Evolutionary conservation across 2,329 filamentous ascomycete species (phyloP).

Genomic region (Fusarium sp.): DNA sequence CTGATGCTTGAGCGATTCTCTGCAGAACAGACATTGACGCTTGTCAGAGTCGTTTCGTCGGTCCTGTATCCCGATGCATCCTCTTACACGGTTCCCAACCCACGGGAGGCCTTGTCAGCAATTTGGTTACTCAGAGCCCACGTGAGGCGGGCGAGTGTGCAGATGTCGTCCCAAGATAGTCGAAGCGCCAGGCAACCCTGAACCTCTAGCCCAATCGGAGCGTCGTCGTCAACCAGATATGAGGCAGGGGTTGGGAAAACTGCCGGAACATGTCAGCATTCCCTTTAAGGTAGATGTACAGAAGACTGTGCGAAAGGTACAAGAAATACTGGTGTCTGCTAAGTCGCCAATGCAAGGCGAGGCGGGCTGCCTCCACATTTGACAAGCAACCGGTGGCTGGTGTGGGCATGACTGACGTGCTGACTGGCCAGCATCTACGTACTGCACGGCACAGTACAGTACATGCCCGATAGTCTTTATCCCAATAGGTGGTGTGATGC

Average conservation of each 20-base stretch:
- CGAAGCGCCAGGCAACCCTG: slow-evolving; percentile 34
- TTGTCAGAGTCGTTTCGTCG: neutral
- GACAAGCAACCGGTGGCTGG: slow-evolving; percentile 10
- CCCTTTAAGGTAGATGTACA: slow-evolving; percentile 23
- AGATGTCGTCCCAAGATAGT: slow-evolving; percentile 22
- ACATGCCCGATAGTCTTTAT: slow-evolving; percentile 10
- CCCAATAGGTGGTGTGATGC: slow-evolving; percentile 21
- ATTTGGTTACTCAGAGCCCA: slow-evolving; percentile 30
- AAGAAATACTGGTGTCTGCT: slow-evolving; percentile 2
- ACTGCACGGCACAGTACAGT: neutral
- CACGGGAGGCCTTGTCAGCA: slow-evolving; percentile 40
- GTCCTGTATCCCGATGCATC: slow-evolving; percentile 2
- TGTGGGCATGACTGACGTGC: slow-evolving; percentile 6
- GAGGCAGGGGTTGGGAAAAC: slow-evolving; percentile 30
- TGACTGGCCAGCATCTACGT: slow-evolving; percentile 10
- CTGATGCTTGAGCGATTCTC: neutral
- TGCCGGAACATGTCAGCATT: slow-evolving; percentile 31
- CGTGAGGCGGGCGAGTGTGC: slow-evolving; percentile 34
- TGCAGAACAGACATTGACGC: neutral
- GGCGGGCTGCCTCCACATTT: slow-evolving; percentile 38
- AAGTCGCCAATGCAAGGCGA: slow-evolving; percentile 27
- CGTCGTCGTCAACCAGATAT: slow-evolving; percentile 9
- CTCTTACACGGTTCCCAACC: neutral
- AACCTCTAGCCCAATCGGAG: slow-evolving; percentile 22
- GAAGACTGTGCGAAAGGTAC: slow-evolving; percentile 21